phyloP scores from a whole-genome alignment of 208 protist genomes.

The Wallacemonas rigidus region DNA sequence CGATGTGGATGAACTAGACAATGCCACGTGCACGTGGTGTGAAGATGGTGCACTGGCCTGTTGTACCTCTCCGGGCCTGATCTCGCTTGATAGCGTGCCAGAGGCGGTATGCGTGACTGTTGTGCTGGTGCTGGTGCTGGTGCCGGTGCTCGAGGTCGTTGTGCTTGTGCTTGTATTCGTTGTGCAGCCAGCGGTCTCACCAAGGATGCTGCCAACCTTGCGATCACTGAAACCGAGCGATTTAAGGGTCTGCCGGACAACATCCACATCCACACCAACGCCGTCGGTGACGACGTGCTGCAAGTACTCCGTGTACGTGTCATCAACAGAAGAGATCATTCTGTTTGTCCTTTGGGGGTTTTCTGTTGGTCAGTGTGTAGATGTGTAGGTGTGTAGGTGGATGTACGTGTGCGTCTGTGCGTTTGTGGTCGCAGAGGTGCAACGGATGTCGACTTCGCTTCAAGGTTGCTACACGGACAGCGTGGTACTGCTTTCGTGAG shows the following conservation, averaged over 20 bases:
- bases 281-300: slow-evolving; percentile 22
- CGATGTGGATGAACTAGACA: neutral
- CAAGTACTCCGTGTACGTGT: slow-evolving; percentile 63
- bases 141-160: neutral
- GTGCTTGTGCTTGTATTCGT: slow-evolving; percentile 16
- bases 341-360: neutral
- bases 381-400: neutral
- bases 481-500: no score
- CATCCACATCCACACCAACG: slow-evolving; percentile 37
- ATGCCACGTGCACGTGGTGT: neutral
- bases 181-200: slow-evolving; percentile 21
- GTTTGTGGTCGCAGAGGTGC: slow-evolving; percentile 3
- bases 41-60: neutral
- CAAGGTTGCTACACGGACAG: no score
- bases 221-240: slow-evolving; percentile 46
- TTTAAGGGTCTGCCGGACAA: slow-evolving; percentile 53
- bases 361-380: neutral
- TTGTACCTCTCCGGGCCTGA: neutral
- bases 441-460: no score
- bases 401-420: neutral
- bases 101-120: slow-evolving; percentile 6
- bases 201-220: slow-evolving; percentile 49
- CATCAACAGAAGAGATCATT: slow-evolving; percentile 51
- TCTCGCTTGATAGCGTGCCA: neutral
- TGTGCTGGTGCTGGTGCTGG: neutral